Percentiles rank a stretch among this genome's conserved stretches.
These are phyloP conservation scores for Neurospora sp. DNA, from an alignment of 495 filamentous ascomycete species.

Conservation along the genomic window DNA sequence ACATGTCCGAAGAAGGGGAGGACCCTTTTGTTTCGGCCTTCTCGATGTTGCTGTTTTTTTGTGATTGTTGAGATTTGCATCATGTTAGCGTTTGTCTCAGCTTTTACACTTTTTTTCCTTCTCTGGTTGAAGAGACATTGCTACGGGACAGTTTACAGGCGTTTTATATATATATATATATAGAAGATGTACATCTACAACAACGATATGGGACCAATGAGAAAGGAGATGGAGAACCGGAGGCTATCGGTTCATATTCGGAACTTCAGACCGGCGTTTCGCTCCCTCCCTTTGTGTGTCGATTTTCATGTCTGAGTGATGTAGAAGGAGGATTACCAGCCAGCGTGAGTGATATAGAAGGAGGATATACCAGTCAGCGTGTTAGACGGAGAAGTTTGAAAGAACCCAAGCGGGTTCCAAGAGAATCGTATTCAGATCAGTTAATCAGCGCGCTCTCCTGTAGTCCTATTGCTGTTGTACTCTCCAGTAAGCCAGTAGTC, in stretches of 20 bases:
- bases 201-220: neutral
- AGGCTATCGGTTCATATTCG: neutral
- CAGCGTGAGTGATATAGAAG: neutral
- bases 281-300: neutral
- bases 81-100: neutral
- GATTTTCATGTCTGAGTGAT: neutral
- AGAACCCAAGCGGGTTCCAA: neutral
- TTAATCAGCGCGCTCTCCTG: neutral
- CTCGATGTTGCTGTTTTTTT: neutral
- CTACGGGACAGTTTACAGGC: neutral
- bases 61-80: neutral
- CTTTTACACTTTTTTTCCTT: neutral
- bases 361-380: neutral
- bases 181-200: neutral
- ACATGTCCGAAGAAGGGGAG: neutral
- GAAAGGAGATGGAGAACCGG: neutral
- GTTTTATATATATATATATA: too few relatives aligned
- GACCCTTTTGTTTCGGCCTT: neutral
- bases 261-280: neutral
- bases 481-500: neutral
- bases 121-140: neutral
- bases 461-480: neutral
- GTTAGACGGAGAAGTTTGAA: neutral
- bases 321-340: neutral
- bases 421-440: neutral